These are phyloP conservation scores for Rhynchosporium graminicola DNA, from an alignment of 2,329 filamentous ascomycete species.

Conservation along the genomic window DNA sequence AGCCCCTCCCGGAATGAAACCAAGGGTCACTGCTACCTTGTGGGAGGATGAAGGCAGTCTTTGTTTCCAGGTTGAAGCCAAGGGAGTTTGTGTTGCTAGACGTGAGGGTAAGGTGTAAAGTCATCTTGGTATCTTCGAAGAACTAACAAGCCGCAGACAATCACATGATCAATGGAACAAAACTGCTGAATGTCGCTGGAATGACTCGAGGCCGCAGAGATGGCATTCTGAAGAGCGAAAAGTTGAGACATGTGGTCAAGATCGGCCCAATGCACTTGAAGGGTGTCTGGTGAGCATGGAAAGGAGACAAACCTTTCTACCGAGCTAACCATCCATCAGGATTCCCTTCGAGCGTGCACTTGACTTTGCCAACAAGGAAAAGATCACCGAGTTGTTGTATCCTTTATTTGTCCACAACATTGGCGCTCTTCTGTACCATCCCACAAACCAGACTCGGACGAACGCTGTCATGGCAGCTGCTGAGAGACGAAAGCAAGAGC, in stretches of 20 bases:
- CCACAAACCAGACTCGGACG: conserved; percentile 78
- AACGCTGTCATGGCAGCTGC: conserved; percentile 86
- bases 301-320: conserved; percentile 43
- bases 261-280: conserved; percentile 98
- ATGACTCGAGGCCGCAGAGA: conserved; percentile 95
- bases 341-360: conserved; percentile 94
- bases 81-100: conserved; percentile 91
- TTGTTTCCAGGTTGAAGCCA: conserved; percentile 95
- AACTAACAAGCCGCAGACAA: conserved; percentile 77
- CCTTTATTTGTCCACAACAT: conserved; percentile 98
- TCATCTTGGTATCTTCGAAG: conserved; percentile 58
- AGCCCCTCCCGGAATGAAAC: conserved; percentile 90
- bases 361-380: conserved; percentile 98
- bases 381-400: conserved; percentile 92
- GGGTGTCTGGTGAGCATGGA: conserved; percentile 79
- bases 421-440: conserved; percentile 87
- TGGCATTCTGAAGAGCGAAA: conserved; percentile 95
- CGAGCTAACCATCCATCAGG: conserved; percentile 62
- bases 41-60: conserved; percentile 98
- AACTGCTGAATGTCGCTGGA: conserved; percentile 90
- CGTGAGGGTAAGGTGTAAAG: conserved; percentile 86
- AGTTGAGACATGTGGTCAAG: conserved; percentile 93
- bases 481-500: conserved; percentile 73
- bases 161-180: conserved; percentile 98
- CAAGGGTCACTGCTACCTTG: conserved; percentile 90